Conservation (phyloP, 441 rosid species). For the Oxalis stricta region DNA sequence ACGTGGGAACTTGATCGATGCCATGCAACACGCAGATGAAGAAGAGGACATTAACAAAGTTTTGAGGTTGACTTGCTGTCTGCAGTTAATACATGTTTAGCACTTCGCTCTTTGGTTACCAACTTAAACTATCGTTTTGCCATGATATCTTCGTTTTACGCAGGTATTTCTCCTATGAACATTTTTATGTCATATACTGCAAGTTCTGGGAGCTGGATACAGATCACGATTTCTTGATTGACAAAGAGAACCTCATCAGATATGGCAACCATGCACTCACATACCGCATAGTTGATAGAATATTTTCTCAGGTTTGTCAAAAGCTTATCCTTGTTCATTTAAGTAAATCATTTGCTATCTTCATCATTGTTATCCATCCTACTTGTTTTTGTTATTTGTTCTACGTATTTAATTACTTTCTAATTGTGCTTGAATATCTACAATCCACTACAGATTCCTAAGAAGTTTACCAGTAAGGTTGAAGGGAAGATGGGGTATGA, state of each 20-base stretch:
- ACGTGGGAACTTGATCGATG: constrained; percentile 79
- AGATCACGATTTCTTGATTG: constrained; percentile 91
- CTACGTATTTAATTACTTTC: neutral
- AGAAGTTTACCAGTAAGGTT: constrained; percentile 80
- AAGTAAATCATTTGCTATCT: constrained; percentile 1
- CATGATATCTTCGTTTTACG: constrained; percentile 1
- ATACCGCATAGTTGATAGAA: constrained; percentile 89
- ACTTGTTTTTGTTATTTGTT: neutral
- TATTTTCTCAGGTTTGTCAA: constrained; percentile 87
- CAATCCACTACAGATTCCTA: constrained; percentile 57
- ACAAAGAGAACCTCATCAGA: constrained; percentile 95
- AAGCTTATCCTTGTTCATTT: constrained; percentile 4
- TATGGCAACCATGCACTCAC: constrained; percentile 98
- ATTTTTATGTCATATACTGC: constrained; percentile 97
- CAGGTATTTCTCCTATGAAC: constrained; percentile 96
- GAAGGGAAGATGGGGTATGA: constrained; percentile 99
- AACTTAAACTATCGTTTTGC: neutral
- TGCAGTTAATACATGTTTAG: constrained; percentile 3
- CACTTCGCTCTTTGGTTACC: neutral
- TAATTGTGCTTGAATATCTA: constrained; percentile 5
- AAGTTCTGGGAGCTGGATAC: constrained; percentile 98
- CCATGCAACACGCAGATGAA: constrained; percentile 85
- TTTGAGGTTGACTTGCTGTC: constrained; percentile 44
- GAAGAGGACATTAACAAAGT: constrained; percentile 99
- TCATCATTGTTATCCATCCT: constrained; percentile 1